Evolutionary conservation across 305 asterid species (phyloP).

Genomic region (Fraxinus paxiana): DNA sequence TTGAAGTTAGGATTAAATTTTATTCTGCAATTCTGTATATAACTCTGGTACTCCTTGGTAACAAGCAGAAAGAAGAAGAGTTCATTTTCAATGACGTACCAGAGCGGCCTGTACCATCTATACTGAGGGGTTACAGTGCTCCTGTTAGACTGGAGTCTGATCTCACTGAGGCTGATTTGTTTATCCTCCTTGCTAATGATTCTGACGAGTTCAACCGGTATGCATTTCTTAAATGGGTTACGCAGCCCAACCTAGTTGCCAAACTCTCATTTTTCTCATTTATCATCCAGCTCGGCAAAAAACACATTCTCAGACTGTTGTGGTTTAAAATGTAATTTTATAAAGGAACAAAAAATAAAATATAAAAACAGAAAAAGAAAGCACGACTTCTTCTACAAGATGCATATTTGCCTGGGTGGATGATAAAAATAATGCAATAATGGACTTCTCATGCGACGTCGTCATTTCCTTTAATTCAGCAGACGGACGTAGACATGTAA

Average conservation of each 20-base stretch:
- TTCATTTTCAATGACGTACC: constrained; percentile 62
- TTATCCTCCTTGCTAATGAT: constrained; percentile 88
- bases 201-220: constrained; percentile 96
- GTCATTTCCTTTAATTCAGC: background rate
- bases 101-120: constrained; percentile 76
- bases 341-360: background rate
- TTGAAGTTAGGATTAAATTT: background rate
- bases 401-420: background rate
- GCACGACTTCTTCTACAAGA: background rate
- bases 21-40: constrained; percentile 10
- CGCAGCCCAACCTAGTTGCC: background rate
- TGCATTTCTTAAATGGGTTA: constrained; percentile 5
- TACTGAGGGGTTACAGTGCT: constrained; percentile 89
- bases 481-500: background rate
- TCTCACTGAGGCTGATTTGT: constrained; percentile 66
- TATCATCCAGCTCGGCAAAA: background rate
- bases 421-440: background rate
- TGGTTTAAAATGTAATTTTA: background rate
- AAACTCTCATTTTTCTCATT: background rate
- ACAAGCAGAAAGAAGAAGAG: constrained; percentile 78
- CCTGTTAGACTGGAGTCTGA: constrained; percentile 83
- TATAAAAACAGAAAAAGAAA: background rate
- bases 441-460: background rate
- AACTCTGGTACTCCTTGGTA: constrained; percentile 15
- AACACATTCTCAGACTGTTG: background rate